Evolutionary conservation across 805 yeast species (phyloP).

Genomic region (Suhomyces sp.): DNA sequence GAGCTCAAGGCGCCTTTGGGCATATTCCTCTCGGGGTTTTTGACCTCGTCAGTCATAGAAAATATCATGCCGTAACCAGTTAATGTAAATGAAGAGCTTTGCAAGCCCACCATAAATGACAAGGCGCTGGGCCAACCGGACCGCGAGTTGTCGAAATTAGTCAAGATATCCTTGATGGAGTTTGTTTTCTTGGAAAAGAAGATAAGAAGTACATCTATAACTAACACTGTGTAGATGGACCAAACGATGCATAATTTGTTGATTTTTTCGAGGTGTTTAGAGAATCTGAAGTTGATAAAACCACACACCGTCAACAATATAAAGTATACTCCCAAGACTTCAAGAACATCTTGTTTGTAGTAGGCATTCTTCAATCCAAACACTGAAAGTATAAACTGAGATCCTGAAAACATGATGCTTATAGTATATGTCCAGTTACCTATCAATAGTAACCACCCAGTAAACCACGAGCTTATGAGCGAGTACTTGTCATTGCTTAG

Average conservation of each 20-base stretch:
- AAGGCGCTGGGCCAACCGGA: constrained; percentile 74
- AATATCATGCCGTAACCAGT: constrained; percentile 83
- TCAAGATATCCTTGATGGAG: constrained; percentile 55
- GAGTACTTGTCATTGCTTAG: constrained; percentile 58
- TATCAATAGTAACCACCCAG: constrained; percentile 71
- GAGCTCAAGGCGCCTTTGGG: constrained; percentile 72
- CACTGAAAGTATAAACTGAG: constrained; percentile 67
- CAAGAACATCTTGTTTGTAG: constrained; percentile 53
- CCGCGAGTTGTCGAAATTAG: constrained; percentile 65
- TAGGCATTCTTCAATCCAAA: constrained; percentile 59
- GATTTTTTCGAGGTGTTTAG: constrained; percentile 58
- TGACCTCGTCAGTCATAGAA: constrained; percentile 79
- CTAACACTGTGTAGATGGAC: constrained; percentile 68
- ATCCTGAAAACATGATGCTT: constrained; percentile 71
- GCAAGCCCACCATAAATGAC: constrained; percentile 75
- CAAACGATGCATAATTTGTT: constrained; percentile 70
- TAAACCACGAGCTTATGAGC: constrained; percentile 66
- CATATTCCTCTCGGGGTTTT: constrained; percentile 67
- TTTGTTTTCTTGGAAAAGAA: constrained; percentile 59
- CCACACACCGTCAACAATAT: constrained; percentile 58
- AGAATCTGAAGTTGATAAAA: constrained; percentile 58
- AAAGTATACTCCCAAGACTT: constrained; percentile 57
- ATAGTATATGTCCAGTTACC: constrained; percentile 80
- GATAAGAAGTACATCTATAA: constrained; percentile 62
- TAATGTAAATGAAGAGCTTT: constrained; percentile 73